Conservation (phyloP, 176 grass and related monocot genomes). For the Triticum urartu region DNA sequence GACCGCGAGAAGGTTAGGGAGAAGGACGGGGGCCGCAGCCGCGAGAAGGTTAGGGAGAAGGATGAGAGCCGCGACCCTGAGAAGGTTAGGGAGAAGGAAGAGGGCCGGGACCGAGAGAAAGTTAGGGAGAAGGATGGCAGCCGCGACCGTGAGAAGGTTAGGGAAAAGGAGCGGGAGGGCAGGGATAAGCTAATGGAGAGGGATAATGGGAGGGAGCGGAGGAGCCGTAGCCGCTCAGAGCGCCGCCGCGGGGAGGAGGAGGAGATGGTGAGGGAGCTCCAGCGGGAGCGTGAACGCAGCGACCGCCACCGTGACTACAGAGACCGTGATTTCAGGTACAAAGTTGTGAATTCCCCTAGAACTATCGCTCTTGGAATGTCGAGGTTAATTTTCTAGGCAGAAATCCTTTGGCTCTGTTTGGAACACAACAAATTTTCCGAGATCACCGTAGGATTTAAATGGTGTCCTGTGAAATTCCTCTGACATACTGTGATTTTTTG, state of each 20-base stretch:
- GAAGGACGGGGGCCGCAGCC: slow-evolving; percentile 18
- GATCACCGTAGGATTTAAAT: not conserved
- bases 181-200: slow-evolving; percentile 24
- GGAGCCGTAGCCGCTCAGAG: slow-evolving; percentile 61
- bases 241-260: slow-evolving; percentile 58
- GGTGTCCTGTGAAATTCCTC: not conserved
- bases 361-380: not conserved
- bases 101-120: slow-evolving; percentile 10
- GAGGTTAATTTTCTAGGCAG: slow-evolving; percentile 1
- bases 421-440: not conserved
- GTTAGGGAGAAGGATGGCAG: slow-evolving; percentile 31
- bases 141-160: slow-evolving; percentile 28
- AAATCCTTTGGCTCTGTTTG: not conserved
- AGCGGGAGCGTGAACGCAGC: slow-evolving; percentile 41
- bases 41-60: slow-evolving; percentile 40
- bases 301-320: slow-evolving; percentile 50
- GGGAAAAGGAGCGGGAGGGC: slow-evolving; percentile 37
- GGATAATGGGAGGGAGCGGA: slow-evolving; percentile 52
- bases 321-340: slow-evolving; percentile 74
- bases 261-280: slow-evolving; percentile 60
- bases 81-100: slow-evolving; percentile 32
- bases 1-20: slow-evolving; percentile 48
- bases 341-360: not conserved
- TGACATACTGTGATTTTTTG: not conserved
- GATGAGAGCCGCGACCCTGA: slow-evolving; percentile 19